Conservation (phyloP, 371 early-diverging fungal genomes). For the Cokeromyces recurvatus region DNA sequence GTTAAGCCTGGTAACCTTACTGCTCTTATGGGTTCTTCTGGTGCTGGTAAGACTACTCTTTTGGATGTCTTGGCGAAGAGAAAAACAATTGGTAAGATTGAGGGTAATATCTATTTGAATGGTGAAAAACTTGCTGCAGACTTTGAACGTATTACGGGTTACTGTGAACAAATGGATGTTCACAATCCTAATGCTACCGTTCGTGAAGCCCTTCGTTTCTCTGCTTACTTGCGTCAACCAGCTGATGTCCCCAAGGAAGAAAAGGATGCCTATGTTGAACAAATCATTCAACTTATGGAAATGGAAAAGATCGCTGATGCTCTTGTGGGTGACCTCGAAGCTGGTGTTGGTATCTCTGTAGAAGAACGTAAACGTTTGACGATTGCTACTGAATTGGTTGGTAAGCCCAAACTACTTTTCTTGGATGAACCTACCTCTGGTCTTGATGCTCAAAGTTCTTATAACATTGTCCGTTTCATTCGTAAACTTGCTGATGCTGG, state of each 20-base stretch:
- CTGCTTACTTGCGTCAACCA: constrained; percentile 66
- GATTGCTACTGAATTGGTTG: constrained; percentile 69
- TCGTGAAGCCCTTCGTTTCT: constrained; percentile 70
- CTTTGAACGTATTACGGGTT: constrained; percentile 74
- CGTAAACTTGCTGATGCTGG: constrained; percentile 66
- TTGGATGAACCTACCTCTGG: constrained; percentile 88
- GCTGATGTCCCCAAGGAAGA: constrained; percentile 52
- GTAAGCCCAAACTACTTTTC: constrained; percentile 72
- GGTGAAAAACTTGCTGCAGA: constrained; percentile 41
- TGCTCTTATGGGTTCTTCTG: constrained; percentile 83
- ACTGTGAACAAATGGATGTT: constrained; percentile 82
- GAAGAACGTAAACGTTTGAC: constrained; percentile 66
- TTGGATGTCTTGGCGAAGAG: constrained; percentile 77
- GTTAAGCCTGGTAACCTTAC: constrained; percentile 59
- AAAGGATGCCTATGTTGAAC: constrained; percentile 63
- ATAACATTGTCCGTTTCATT: constrained; percentile 70
- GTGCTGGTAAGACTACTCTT: constrained; percentile 90
- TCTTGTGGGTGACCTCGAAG: constrained; percentile 52
- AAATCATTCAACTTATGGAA: constrained; percentile 60
- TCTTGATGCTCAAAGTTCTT: constrained; percentile 61
- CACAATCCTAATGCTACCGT: constrained; percentile 60
- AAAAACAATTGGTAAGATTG: constrained; percentile 71
- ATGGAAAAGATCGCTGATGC: constrained; percentile 58
- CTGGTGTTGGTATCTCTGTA: constrained; percentile 56
- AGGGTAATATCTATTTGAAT: constrained; percentile 68